Evolutionary conservation across 2,329 filamentous ascomycete genomes (phyloP).

Genomic region (Domatiomyces globalis): DNA sequence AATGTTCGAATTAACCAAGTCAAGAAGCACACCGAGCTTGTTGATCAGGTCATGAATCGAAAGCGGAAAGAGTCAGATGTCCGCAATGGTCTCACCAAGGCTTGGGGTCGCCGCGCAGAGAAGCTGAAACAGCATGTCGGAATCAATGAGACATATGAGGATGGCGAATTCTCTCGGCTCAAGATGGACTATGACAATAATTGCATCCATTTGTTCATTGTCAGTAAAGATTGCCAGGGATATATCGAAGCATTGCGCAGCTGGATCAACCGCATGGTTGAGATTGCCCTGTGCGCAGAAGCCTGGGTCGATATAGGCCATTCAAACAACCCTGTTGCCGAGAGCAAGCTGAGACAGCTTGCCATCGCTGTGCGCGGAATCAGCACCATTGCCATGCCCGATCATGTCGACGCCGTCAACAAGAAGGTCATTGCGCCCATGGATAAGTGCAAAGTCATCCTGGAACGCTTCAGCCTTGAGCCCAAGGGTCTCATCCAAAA

Average conservation of each 20-base stretch:
- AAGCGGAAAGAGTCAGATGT: constrained; percentile 84
- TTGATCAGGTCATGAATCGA: constrained; percentile 70
- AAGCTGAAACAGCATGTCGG: constrained; percentile 63
- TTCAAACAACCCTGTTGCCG: constrained; percentile 65
- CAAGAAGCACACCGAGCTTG: constrained; percentile 85
- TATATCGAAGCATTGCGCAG: constrained; percentile 69
- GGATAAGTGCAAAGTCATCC: constrained; percentile 9
- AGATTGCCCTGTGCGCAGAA: constrained; percentile 69
- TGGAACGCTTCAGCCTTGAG: constrained; percentile 16
- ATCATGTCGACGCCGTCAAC: constrained; percentile 50
- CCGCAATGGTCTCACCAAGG: constrained; percentile 68
- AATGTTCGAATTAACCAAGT: constrained; percentile 71
- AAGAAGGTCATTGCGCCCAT: constrained; percentile 3
- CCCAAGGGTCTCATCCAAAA: constrained; percentile 87
- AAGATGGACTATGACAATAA: constrained; percentile 84
- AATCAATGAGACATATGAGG: constrained; percentile 54
- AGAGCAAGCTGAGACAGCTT: constrained; percentile 89
- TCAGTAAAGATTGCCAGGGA: constrained; percentile 83
- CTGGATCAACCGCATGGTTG: constrained; percentile 69
- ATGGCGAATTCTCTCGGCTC: constrained; percentile 64
- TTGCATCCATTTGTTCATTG: constrained; percentile 81
- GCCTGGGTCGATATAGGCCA: constrained; percentile 57
- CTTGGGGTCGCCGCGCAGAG: constrained; percentile 77
- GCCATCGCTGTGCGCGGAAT: constrained; percentile 78
- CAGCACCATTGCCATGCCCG: constrained; percentile 65